A percentile compares a stretch with the other conserved stretches of the same genome.
Evolutionary conservation across 345 rosid species (phyloP).

Genomic region (Arabidopsis thaliana): DNA sequence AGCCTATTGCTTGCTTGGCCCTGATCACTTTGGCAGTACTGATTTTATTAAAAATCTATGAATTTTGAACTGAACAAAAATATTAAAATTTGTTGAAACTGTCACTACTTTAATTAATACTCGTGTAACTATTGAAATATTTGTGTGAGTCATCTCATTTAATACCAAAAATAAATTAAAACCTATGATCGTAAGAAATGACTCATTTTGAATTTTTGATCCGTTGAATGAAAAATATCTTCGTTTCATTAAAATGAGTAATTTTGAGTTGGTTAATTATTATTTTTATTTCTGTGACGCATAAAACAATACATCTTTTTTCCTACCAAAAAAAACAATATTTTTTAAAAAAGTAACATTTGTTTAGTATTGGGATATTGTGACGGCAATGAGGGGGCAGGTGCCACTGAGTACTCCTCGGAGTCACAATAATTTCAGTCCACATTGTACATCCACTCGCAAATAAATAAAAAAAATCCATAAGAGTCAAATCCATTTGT

Average conservation of each 20-base stretch:
- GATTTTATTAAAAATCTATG: not conserved
- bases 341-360: not conserved
- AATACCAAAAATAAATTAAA: not conserved
- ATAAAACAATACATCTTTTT: not conserved
- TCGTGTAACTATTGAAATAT: not conserved
- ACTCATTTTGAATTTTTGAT: not conserved
- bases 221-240: not conserved
- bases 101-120: slow-evolving; percentile 4
- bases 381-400: slow-evolving; percentile 9
- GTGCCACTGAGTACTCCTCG: slow-evolving; percentile 24
- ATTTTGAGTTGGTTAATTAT: slow-evolving; percentile 13
- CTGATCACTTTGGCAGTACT: slow-evolving; percentile 31
- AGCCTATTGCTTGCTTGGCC: slow-evolving; percentile 24
- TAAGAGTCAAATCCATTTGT: slow-evolving; percentile 27
- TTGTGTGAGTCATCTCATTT: not conserved
- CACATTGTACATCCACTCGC: slow-evolving; percentile 31
- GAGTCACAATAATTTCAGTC: slow-evolving; percentile 25
- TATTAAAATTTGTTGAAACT: not conserved
- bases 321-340: no score
- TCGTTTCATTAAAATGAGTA: not conserved
- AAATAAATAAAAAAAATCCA: slow-evolving; percentile 6
- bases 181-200: not conserved
- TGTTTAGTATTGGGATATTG: slow-evolving; percentile 3
- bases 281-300: slow-evolving; percentile 1
- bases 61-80: not conserved